These are phyloP conservation scores for Colletotrichum sp. DNA, from an alignment of 2,329 filamentous ascomycete genomes.

Conservation along the genomic window DNA sequence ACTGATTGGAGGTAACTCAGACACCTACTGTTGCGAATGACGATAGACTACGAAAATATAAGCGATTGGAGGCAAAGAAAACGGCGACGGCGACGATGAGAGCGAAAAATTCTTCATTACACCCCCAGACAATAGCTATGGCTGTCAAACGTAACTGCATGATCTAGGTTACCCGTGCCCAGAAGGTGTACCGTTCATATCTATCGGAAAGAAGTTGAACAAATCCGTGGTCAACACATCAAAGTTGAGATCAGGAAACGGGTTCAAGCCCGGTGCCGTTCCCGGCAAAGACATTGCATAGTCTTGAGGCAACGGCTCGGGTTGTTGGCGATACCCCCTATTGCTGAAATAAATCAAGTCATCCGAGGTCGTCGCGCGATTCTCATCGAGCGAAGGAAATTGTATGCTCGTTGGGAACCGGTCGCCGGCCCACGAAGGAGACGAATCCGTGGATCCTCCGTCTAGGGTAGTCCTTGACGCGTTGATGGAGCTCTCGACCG, in stretches of 20 bases:
- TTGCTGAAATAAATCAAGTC: constrained; percentile 28
- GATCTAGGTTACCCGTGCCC: neutral
- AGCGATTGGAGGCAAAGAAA: no score
- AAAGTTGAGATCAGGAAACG: constrained; percentile 22
- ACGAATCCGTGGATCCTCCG: neutral
- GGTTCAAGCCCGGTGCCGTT: neutral
- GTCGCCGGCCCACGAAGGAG: constrained; percentile 1
- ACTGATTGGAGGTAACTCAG: neutral
- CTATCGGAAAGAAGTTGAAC: constrained; percentile 28
- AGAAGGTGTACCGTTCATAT: neutral
- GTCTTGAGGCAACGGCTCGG: neutral
- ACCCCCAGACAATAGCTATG: neutral
- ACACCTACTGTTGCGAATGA: neutral
- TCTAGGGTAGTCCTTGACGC: constrained; percentile 11
- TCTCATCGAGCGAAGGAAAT: constrained; percentile 26
- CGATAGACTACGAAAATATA: no score
- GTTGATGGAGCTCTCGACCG: constrained; percentile 24
- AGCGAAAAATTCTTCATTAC: neutral
- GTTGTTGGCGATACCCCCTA: constrained; percentile 1
- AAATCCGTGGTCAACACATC: constrained; percentile 33
- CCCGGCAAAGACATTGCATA: constrained; percentile 6
- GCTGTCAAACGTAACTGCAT: neutral
- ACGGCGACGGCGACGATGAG: no score
- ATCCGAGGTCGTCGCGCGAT: constrained; percentile 7
- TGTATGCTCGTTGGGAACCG: constrained; percentile 19